Conservation (phyloP, 371 early-diverging fungal species). For the Mucor circinelloides region DNA sequence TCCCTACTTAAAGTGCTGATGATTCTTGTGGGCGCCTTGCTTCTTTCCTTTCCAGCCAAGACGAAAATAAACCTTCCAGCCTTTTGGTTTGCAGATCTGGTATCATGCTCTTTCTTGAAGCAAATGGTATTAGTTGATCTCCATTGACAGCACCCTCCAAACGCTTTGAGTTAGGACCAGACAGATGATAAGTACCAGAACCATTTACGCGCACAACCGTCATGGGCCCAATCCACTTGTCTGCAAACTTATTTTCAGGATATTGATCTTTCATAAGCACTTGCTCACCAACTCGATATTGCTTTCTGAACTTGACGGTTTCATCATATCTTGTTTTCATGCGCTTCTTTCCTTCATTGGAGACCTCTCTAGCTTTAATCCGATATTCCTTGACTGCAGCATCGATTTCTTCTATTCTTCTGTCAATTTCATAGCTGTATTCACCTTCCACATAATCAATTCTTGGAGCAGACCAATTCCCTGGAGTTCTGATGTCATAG, state of each 20-base stretch:
- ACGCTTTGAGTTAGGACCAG: not conserved
- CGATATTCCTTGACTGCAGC: slow-evolving; percentile 1
- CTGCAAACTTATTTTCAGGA: slow-evolving; percentile 14
- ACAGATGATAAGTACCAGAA: slow-evolving; percentile 6
- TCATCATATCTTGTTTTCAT: not conserved
- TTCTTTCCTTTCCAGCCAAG: not conserved
- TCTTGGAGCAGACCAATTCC: slow-evolving; percentile 18
- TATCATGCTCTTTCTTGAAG: not conserved
- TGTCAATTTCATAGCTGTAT: too few species aligned
- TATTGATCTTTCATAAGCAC: slow-evolving; percentile 17
- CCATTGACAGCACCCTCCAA: slow-evolving; percentile 8
- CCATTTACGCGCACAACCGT: slow-evolving; percentile 2
- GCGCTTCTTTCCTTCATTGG: not conserved
- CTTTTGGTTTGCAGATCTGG: not conserved
- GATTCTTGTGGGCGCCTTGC: not conserved
- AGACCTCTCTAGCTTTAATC: too few species aligned
- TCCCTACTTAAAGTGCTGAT: not conserved
- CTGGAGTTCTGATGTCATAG: slow-evolving; percentile 19
- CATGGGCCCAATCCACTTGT: slow-evolving; percentile 23
- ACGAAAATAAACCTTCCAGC: not conserved
- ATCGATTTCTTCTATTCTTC: slow-evolving; percentile 25
- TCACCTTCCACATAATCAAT: slow-evolving; percentile 19
- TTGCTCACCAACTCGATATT: slow-evolving; percentile 7
- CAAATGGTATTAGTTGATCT: slow-evolving; percentile 4
- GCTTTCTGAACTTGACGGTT: not conserved